Evolutionary conservation across 176 grass and related monocot genomes (phyloP).

Genomic region (Melocanna baccifera): DNA sequence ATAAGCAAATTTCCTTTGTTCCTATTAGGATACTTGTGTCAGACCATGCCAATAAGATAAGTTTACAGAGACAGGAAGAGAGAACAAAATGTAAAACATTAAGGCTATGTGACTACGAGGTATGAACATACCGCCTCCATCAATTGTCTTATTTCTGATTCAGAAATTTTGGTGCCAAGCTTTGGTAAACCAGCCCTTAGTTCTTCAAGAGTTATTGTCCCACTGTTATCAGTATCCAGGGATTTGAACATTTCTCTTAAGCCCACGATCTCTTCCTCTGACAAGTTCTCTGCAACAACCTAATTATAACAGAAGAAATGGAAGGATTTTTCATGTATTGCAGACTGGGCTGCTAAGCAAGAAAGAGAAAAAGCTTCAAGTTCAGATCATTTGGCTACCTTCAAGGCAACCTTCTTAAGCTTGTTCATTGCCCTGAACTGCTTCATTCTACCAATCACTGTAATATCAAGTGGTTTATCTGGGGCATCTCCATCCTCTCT

Average conservation of each 20-base stretch:
- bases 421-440: constrained; percentile 99
- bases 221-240: constrained; percentile 91
- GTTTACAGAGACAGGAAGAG: background rate
- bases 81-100: background rate
- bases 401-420: constrained; percentile 94
- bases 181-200: constrained; percentile 88
- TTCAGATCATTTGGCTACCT: constrained; percentile 39
- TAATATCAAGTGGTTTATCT: constrained; percentile 83
- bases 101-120: background rate
- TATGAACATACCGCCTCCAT: constrained; percentile 76
- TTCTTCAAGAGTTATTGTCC: constrained; percentile 85
- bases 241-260: constrained; percentile 94
- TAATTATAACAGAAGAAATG: constrained; percentile 29
- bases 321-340: background rate
- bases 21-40: background rate
- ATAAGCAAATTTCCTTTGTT: background rate
- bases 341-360: background rate
- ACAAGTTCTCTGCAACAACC: constrained; percentile 89
- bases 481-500: constrained; percentile 88
- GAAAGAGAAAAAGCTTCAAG: background rate
- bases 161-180: constrained; percentile 84
- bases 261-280: constrained; percentile 93
- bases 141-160: constrained; percentile 76
- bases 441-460: constrained; percentile 90
- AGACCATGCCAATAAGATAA: background rate